Percentiles rank a stretch among this genome's conserved stretches.
phyloP scores from a whole-genome alignment of 768 basidiomycete species.

The Mycena latifolia region DNA sequence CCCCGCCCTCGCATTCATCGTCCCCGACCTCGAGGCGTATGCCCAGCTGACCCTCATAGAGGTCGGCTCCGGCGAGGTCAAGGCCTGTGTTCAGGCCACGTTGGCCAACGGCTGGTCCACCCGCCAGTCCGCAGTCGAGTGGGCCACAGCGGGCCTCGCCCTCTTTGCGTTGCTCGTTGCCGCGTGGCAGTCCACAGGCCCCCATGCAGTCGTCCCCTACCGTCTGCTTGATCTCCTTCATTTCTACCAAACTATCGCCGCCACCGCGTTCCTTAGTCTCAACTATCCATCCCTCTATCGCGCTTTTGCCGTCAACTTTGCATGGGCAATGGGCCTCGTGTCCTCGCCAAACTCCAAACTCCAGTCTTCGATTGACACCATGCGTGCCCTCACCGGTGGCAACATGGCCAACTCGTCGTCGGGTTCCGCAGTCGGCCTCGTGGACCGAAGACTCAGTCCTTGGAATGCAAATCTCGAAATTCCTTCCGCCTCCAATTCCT shows the following conservation, averaged over 20 bases:
- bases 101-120: slow-evolving; percentile 92
- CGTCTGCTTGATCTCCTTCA: slow-evolving; percentile 86
- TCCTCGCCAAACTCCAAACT: slow-evolving; percentile 67
- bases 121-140: slow-evolving; percentile 80
- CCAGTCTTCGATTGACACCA: slow-evolving; percentile 82
- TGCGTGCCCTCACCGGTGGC: slow-evolving; percentile 89
- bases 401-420: slow-evolving; percentile 70
- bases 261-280: slow-evolving; percentile 82
- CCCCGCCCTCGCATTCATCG: slow-evolving; percentile 85
- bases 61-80: slow-evolving; percentile 75
- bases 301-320: slow-evolving; percentile 87
- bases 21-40: slow-evolving; percentile 94
- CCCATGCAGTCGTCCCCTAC: slow-evolving; percentile 73
- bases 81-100: slow-evolving; percentile 93
- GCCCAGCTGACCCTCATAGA: slow-evolving; percentile 83
- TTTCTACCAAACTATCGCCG: slow-evolving; percentile 88
- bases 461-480: slow-evolving; percentile 16
- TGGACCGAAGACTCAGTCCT: slow-evolving; percentile 83
- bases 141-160: slow-evolving; percentile 77
- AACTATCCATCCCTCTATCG: slow-evolving; percentile 91
- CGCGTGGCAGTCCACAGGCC: slow-evolving; percentile 68
- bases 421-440: slow-evolving; percentile 75
- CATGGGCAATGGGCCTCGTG: slow-evolving; percentile 89
- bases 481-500: slow-evolving; percentile 15
- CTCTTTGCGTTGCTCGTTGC: slow-evolving; percentile 75